Evolutionary conservation across 2,329 filamentous ascomycete species (phyloP), one percentile per base, ranked within the genome.

Genomic region (Lecanicillium sp.): DNA sequence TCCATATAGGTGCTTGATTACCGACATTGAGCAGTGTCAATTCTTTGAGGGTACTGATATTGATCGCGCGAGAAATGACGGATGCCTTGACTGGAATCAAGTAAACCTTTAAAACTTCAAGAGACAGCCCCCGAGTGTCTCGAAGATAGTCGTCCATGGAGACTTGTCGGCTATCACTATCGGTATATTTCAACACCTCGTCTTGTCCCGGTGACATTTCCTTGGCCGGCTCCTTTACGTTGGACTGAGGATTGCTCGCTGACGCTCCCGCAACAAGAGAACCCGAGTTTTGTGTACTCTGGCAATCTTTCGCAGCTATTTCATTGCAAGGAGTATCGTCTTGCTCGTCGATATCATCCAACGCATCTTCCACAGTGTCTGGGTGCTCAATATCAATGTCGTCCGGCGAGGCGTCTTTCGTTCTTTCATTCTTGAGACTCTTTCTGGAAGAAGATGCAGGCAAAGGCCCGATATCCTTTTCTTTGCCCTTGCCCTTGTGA

Each of bases 21-120:
- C 79, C 79, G 14, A 82, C 77, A 44, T 78, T 80, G 33, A 83
- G 66, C 17, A 83, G 60, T 2, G 75, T 78, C 14, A 83, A 60
- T 33, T 65, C 67, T 45, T 60, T 69, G n/a, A 83, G 60, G 4
- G 62, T 61, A n/a, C 60, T 62, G 4, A 83, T 49, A 47, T 83
- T 75, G 27, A 83, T 58, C 1, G 73, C 72, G 19, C 66, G 63
- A 14, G 64, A 68, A 8, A 83, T 50, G 1, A 80, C 66, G 0
- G 71, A 72, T 3, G 76, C 64, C 52, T 73, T 78, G 47, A 78
- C 64, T 0, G 78, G 78, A 25, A 83, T 68, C 22, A 78, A 63
- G 48, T 78, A 65, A 18, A 82, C 63, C 39, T 65, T 65, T 14
- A 83, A 60, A 2, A 64, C 65, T 36, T 72, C 57, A 2, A 83